phyloP scores from a whole-genome alignment of 176 grass and related monocot species.

The Urochloa ruziziensis region DNA sequence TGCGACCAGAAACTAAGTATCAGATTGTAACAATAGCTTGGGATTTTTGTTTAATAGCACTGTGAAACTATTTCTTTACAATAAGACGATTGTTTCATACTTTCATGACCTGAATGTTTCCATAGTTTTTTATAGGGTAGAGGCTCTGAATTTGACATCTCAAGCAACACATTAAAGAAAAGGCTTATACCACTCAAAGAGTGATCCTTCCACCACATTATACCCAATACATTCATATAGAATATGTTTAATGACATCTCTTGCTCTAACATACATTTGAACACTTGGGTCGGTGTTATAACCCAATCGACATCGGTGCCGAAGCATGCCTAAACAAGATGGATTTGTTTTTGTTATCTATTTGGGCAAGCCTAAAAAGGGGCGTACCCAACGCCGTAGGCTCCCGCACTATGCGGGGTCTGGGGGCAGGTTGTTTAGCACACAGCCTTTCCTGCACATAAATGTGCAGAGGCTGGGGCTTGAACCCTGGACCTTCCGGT shows the following conservation, averaged over 20 bases:
- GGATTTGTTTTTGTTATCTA: not conserved
- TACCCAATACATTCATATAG: not conserved
- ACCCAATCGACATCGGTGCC: not conserved
- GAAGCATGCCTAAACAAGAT: conserved; percentile 2
- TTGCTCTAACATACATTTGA: conserved; percentile 6
- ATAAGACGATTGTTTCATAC: conserved; percentile 5
- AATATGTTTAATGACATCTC: not conserved
- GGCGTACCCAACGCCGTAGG: too few relatives aligned
- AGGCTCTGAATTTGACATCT: conserved; percentile 4
- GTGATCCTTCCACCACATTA: not conserved
- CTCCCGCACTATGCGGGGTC: too few relatives aligned
- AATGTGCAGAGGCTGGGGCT: too few relatives aligned
- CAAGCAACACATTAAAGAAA: not conserved
- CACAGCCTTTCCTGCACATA: too few relatives aligned
- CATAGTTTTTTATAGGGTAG: not conserved
- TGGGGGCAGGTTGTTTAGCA: too few relatives aligned
- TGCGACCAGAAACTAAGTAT: conserved; percentile 36
- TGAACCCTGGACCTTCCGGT: too few relatives aligned
- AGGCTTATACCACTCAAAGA: not conserved
- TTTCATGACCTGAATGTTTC: conserved; percentile 8
- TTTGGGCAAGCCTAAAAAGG: not conserved
- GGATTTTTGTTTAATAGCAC: conserved; percentile 10
- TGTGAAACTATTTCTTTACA: not conserved
- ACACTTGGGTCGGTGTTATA: not conserved
- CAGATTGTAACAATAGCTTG: not conserved